Evolutionary conservation across 2,329 filamentous ascomycete species (phyloP).

Genomic region (Apiospora pterosperma): DNA sequence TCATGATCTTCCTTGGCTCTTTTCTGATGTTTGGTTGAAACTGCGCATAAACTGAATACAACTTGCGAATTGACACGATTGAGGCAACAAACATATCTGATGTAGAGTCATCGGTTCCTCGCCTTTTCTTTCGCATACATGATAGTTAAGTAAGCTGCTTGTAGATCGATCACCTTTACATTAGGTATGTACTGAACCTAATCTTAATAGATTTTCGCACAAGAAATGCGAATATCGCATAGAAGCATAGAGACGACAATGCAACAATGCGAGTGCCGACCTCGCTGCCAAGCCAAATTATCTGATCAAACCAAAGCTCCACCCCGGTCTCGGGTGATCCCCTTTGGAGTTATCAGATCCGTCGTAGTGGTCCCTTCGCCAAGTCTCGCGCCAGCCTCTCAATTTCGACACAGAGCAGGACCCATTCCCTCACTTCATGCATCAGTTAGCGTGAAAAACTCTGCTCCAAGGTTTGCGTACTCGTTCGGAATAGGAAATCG

Average conservation of each 20-base stretch:
- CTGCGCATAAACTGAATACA: not conserved
- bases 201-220: not conserved
- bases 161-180: too few species aligned
- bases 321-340: conserved; percentile 10
- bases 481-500: conserved; percentile 13
- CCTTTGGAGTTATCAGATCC: conserved; percentile 36
- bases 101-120: too few species aligned
- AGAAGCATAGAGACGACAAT: not conserved
- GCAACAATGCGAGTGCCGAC: not conserved
- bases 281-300: conserved; percentile 11
- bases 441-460: conserved; percentile 20
- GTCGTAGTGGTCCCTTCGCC: conserved; percentile 17
- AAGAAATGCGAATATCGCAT: not conserved
- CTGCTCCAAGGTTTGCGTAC: conserved; percentile 7
- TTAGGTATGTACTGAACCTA: too few species aligned
- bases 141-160: too few species aligned
- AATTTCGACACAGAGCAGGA: conserved; percentile 6
- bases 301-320: conserved; percentile 7
- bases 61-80: too few species aligned
- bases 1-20: not conserved
- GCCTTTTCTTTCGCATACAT: too few species aligned
- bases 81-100: too few species aligned
- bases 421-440: conserved; percentile 11
- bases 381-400: conserved; percentile 14
- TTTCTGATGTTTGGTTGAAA: not conserved